These are phyloP conservation scores for Nicotiana knightiana DNA, from an alignment of 257 asterid genomes.

Conservation along the genomic window DNA sequence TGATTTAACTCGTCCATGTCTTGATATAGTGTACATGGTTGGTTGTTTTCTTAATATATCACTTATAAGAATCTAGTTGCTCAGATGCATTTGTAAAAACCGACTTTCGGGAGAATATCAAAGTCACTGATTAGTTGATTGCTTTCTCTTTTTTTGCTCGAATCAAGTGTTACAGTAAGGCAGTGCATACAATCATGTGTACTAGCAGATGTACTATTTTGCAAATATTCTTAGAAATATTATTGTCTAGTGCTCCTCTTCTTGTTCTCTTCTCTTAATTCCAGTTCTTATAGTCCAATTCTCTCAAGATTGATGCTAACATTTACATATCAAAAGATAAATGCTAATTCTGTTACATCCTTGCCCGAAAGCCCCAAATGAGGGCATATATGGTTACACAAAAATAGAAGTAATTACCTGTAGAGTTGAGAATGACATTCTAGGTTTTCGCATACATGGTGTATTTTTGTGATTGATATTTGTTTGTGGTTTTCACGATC, in stretches of 20 bases:
- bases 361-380: neutral
- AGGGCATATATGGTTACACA: neutral
- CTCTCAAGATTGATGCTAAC: neutral
- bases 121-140: neutral
- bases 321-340: neutral
- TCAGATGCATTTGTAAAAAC: neutral
- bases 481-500: neutral
- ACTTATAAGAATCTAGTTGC: neutral
- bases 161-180: neutral
- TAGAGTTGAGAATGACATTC: neutral
- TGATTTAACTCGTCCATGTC: neutral
- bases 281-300: neutral
- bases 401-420: neutral
- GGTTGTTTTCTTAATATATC: neutral
- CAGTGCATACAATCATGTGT: neutral
- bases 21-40: neutral
- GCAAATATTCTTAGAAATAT: neutral
- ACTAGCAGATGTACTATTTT: neutral
- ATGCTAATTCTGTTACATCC: neutral
- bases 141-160: neutral
- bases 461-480: neutral
- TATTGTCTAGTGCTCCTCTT: neutral
- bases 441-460: neutral
- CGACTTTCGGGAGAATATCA: neutral
- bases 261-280: neutral